A percentile compares a stretch with the other conserved stretches of the same genome.
Evolutionary conservation across 2,329 filamentous ascomycete species (phyloP).

Genomic region (Madurella fahalii): DNA sequence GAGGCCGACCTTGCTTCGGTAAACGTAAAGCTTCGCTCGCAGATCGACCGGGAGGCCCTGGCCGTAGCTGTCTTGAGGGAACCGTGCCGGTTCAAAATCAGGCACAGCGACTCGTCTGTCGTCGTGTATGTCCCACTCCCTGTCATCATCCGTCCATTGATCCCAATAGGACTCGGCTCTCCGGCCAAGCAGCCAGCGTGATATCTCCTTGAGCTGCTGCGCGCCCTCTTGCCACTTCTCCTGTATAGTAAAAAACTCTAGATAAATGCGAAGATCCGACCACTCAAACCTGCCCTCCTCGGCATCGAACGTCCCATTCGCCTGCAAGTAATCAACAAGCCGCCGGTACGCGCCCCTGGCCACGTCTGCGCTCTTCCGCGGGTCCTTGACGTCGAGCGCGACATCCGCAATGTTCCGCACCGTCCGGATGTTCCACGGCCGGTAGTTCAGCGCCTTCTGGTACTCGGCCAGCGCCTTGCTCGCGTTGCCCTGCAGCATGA

Average conservation of each 20-base stretch:
- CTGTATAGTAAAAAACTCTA: conserved; percentile 70
- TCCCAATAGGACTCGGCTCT: conserved; percentile 76
- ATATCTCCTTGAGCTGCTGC: conserved; percentile 63
- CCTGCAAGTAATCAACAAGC: conserved; percentile 42
- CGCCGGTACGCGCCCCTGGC: conserved; percentile 48
- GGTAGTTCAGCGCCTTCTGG: conserved; percentile 48
- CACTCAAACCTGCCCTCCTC: conserved; percentile 52
- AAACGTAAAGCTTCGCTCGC: conserved; percentile 76
- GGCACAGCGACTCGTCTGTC: conserved; percentile 60
- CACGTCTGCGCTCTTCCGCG: conserved; percentile 36
- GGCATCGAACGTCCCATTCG: conserved; percentile 31
- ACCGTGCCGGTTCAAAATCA: conserved; percentile 54
- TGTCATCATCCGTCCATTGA: conserved; percentile 64
- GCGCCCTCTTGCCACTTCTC: conserved; percentile 64
- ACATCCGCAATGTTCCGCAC: conserved; percentile 55
- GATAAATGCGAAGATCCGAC: conserved; percentile 81
- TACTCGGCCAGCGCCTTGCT: conserved; percentile 55
- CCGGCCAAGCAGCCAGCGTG: conserved; percentile 79
- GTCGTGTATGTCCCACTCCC: conserved; percentile 81
- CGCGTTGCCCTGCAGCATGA: conserved; percentile 52
- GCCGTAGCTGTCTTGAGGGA: conserved; percentile 61
- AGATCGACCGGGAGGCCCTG: conserved; percentile 73
- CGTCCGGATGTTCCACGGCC: conserved; percentile 51
- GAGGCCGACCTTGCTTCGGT: conserved; percentile 68
- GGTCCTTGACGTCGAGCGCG: conserved; percentile 48